Conservation (phyloP, 805 yeast genomes). For the Hanseniaspora guilliermondii region DNA sequence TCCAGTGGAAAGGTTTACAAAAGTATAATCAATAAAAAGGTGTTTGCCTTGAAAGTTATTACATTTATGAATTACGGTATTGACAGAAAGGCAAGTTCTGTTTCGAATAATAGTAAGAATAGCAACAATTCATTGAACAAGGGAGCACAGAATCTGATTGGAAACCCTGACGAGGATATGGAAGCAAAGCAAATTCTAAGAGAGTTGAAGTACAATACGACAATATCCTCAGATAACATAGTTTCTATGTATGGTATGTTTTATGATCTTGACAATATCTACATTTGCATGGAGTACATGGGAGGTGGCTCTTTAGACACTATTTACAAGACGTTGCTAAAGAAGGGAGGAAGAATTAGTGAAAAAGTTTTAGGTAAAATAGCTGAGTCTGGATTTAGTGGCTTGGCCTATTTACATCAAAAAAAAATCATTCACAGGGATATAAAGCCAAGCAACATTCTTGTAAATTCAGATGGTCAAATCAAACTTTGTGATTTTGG, state of each 20-base stretch:
- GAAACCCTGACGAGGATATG: constrained; percentile 35
- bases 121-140: constrained; percentile 21
- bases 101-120: constrained; percentile 3
- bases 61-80: constrained; percentile 29
- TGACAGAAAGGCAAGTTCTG: constrained; percentile 6
- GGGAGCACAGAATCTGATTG: not conserved
- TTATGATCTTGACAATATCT: constrained; percentile 66
- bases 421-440: constrained; percentile 86
- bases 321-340: constrained; percentile 63
- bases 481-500: constrained; percentile 95
- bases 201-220: constrained; percentile 70
- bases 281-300: constrained; percentile 95
- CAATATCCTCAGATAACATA: constrained; percentile 72
- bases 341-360: constrained; percentile 73
- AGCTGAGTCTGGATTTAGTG: constrained; percentile 73
- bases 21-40: constrained; percentile 48
- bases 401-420: constrained; percentile 77
- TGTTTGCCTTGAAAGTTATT: constrained; percentile 67
- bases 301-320: constrained; percentile 87
- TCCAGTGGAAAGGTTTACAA: constrained; percentile 83
- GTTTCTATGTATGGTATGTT: constrained; percentile 91
- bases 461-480: constrained; percentile 62
- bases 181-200: constrained; percentile 85
- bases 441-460: constrained; percentile 87
- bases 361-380: constrained; percentile 87